phyloP scores from a whole-genome alignment of 345 rosid genomes.

The Adansonia digitata region DNA sequence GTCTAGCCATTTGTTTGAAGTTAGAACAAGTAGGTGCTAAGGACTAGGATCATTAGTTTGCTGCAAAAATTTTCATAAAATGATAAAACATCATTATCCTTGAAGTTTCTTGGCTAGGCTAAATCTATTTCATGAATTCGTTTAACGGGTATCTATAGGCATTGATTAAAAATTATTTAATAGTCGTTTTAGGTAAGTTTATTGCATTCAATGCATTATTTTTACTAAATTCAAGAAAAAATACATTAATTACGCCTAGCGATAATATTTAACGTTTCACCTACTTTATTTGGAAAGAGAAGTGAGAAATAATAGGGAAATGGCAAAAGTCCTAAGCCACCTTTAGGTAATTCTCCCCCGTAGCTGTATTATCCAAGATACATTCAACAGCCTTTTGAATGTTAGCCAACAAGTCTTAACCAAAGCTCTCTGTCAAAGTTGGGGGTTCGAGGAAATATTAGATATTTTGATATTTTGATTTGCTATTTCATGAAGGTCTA shows the following conservation, averaged over 20 bases:
- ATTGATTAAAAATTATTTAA: too few species aligned
- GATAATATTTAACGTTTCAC: too few species aligned
- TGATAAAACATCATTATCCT: background rate
- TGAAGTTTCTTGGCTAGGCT: background rate
- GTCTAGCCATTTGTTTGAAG: background rate
- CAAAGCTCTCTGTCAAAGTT: background rate
- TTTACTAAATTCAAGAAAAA: too few species aligned
- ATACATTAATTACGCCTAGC: too few species aligned
- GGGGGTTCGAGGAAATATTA: background rate
- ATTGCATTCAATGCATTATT: too few species aligned
- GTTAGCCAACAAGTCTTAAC: background rate
- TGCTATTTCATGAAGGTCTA: background rate
- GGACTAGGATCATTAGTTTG: background rate
- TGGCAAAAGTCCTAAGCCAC: background rate
- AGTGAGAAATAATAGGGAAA: too few species aligned
- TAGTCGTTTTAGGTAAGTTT: too few species aligned
- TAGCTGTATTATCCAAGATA: background rate
- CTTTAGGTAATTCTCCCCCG: background rate
- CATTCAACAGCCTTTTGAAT: background rate
- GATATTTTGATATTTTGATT: background rate
- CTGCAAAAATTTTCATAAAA: background rate
- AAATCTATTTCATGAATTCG: too few species aligned
- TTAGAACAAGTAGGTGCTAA: background rate
- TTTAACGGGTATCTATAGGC: too few species aligned
- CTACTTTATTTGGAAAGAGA: background rate